Evolutionary conservation across 306 rosid genomes (phyloP).

Genomic region (Comarum palustre): DNA sequence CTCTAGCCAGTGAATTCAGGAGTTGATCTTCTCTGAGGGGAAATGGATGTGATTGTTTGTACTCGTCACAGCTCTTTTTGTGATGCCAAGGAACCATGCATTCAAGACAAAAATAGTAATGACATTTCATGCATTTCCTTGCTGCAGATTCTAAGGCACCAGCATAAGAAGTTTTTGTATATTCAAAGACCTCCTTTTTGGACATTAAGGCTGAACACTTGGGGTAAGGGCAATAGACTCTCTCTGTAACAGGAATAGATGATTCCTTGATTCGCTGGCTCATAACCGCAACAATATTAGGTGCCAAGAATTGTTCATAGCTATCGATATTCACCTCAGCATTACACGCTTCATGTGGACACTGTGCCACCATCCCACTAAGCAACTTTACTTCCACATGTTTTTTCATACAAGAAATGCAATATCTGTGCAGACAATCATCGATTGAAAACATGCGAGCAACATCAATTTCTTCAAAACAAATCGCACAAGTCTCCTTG

Average conservation of each 20-base stretch:
- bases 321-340: constrained; percentile 47
- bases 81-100: constrained; percentile 86
- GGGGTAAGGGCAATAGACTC: constrained; percentile 70
- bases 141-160: constrained; percentile 28
- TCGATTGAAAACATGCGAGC: constrained; percentile 51
- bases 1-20: constrained; percentile 50
- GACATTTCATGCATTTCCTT: constrained; percentile 67
- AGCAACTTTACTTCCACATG: constrained; percentile 71
- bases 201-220: constrained; percentile 67
- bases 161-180: constrained; percentile 32
- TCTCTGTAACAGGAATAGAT: constrained; percentile 56
- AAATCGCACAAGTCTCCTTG: constrained; percentile 56
- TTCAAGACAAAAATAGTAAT: constrained; percentile 51
- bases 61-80: constrained; percentile 41
- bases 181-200: constrained; percentile 44
- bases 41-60: constrained; percentile 39
- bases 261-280: constrained; percentile 52
- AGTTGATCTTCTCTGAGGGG: constrained; percentile 48
- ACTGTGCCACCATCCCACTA: constrained; percentile 51
- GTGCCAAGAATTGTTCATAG: constrained; percentile 57
- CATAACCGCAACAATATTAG: constrained; percentile 32
- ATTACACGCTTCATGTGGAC: constrained; percentile 65
- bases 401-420: constrained; percentile 73
- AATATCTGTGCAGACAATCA: constrained; percentile 63
- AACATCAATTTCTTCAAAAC: constrained; percentile 58